phyloP scores from a whole-genome alignment of 2,329 filamentous ascomycete species.

The Sporothrix sp. region DNA sequence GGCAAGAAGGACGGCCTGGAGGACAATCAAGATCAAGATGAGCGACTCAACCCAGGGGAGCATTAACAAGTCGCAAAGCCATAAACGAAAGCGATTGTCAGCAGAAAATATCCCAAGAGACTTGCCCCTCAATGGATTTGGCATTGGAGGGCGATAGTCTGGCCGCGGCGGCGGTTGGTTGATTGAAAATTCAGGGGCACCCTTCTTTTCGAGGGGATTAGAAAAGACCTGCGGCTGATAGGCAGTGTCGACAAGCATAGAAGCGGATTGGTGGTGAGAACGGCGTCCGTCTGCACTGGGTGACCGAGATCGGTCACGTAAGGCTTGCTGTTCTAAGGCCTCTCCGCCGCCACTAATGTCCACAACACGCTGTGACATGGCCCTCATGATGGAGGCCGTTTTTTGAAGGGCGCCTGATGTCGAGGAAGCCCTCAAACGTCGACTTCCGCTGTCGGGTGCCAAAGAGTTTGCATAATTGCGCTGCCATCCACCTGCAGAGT shows the following conservation, averaged over 20 bases:
- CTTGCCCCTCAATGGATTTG: conserved; percentile 78
- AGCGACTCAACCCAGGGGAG: conserved; percentile 79
- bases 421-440: conserved; percentile 53
- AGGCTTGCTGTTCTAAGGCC: conserved; percentile 61
- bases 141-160: conserved; percentile 28
- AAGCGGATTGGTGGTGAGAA: conserved; percentile 35
- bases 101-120: conserved; percentile 77
- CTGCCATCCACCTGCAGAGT: conserved; percentile 36
- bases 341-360: conserved; percentile 93
- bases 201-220: conserved; percentile 37
- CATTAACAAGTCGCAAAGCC: conserved; percentile 74
- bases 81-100: conserved; percentile 61
- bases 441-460: conserved; percentile 38
- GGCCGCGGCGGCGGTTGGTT: conserved; percentile 25
- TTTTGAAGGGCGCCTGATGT: conserved; percentile 54
- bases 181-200: conserved; percentile 25
- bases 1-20: conserved; percentile 80
- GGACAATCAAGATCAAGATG: conserved; percentile 75
- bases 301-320: conserved; percentile 50
- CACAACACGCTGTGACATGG: conserved; percentile 94
- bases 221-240: conserved; percentile 41
- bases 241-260: conserved; percentile 38
- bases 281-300: conserved; percentile 42
- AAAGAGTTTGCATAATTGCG: conserved; percentile 49
- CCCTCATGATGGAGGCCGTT: conserved; percentile 66